phyloP scores from a whole-genome alignment of 1,284 basidiomycete genomes.

The Bjerkandera adusta region DNA sequence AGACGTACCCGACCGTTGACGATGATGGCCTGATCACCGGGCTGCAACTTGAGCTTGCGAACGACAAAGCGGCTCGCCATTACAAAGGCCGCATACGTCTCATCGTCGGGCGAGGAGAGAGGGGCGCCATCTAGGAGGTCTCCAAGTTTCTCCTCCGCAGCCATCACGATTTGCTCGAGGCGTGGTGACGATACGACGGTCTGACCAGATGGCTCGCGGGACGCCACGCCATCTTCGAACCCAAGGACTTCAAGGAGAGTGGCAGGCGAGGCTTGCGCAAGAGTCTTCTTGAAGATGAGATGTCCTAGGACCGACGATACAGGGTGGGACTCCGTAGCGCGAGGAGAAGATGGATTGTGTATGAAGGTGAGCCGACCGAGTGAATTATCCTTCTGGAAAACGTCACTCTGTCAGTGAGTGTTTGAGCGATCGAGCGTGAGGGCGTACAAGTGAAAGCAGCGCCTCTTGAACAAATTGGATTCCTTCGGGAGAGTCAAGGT shows the following conservation, averaged over 20 bases:
- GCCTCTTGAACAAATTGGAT: constrained; percentile 57
- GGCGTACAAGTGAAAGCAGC: constrained; percentile 61
- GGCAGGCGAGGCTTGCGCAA: constrained; percentile 38
- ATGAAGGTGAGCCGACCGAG: constrained; percentile 50
- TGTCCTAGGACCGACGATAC: constrained; percentile 46
- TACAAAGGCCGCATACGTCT: constrained; percentile 40
- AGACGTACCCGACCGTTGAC: constrained; percentile 78
- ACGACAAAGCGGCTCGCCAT: constrained; percentile 43
- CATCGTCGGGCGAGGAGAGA: constrained; percentile 30
- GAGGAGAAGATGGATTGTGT: constrained; percentile 48
- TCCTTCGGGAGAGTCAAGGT: constrained; percentile 71
- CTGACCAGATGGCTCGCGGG: no score
- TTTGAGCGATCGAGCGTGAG: constrained; percentile 1
- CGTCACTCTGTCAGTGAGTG: no score
- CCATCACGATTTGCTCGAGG: constrained; percentile 36
- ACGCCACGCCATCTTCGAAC: no score
- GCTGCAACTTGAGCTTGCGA: constrained; percentile 51
- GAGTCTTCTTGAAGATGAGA: constrained; percentile 36
- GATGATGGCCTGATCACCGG: constrained; percentile 61
- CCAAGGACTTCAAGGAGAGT: constrained; percentile 40
- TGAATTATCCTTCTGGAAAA: constrained; percentile 3
- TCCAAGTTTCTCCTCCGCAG: constrained; percentile 35
- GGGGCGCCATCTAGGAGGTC: constrained; percentile 31
- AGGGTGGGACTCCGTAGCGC: constrained; percentile 17
- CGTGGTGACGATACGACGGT: constrained; percentile 5